Base-by-base conservation (phyloP, 75 land plant species). In the Gnetum montanum region DNA sequence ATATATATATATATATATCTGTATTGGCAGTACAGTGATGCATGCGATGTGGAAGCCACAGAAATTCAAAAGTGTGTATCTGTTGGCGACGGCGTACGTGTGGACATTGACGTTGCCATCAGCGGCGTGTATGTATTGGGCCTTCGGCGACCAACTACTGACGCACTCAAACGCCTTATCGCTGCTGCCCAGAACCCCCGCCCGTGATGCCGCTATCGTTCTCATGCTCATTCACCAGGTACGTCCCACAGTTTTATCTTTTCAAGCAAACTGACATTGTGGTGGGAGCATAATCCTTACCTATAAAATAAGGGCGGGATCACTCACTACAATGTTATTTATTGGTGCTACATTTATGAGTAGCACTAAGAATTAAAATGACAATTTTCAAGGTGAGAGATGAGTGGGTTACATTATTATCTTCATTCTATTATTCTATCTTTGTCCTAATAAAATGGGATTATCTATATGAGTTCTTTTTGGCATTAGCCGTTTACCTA, bases 41-140 rank as follows among this genome's bases (percentile, higher is more conserved):
- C 82, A 86, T 43, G 86, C 90, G 0, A 86, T 82, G 86, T 83
- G 86, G 90, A 82, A 82, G 64, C 86, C 90, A 4, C 75, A 63
- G 36, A 83, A 74, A 59, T 87, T 84, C 75, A 87, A 87, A 49
- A 63, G 55, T 55, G 75, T 83, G n/a, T 86, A 86, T 44, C 43
- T 86, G 16, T 35, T 74, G 31, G 83, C 88, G 25, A 83, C 81
- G 0, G 33, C 83, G 1, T 86, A 82, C 20, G 86, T 86, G 26
- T 65, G 82, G 31, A 70, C 87, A 0, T 69, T 86, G 20, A 82
- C 92, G 0, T 48, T 87, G 10, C 88, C 92, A 6, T 85, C 88
- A 12, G 88, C 92, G 28, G 22, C 67, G 41, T 57, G 81, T 38
- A 65, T 83, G 0, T 87, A 87, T 58, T 87, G 88, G 92, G 84